phyloP scores from a whole-genome alignment of 495 filamentous ascomycete genomes.

The Chaetomidium leptoderma region DNA sequence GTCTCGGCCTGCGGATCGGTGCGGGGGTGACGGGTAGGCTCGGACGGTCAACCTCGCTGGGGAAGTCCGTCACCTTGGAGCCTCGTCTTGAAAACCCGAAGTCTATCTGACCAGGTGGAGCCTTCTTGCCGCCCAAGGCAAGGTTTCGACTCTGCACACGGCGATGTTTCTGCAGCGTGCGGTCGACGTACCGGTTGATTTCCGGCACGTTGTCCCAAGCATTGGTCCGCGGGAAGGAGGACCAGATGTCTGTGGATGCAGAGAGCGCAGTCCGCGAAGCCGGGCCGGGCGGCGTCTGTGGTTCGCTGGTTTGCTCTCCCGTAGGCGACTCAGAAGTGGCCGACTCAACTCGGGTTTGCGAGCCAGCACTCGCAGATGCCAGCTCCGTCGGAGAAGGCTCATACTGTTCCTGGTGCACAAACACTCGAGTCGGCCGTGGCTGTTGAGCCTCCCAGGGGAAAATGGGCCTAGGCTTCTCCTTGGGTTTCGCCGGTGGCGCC shows the following conservation, averaged over 20 bases:
- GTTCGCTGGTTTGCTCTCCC: slow-evolving; percentile 37
- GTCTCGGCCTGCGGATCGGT: slow-evolving; percentile 52
- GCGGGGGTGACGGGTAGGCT: slow-evolving; percentile 89
- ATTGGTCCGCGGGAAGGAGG: slow-evolving; percentile 61
- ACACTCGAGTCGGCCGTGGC: slow-evolving; percentile 67
- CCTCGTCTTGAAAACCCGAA: slow-evolving; percentile 43
- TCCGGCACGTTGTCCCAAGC: slow-evolving; percentile 84
- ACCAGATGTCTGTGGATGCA: slow-evolving; percentile 55
- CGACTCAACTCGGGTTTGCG: slow-evolving; percentile 27
- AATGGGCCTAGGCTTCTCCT: slow-evolving; percentile 57
- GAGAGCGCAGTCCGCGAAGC: slow-evolving; percentile 36
- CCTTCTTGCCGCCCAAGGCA: slow-evolving; percentile 20
- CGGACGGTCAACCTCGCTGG: slow-evolving; percentile 74
- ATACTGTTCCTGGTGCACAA: slow-evolving; percentile 52
- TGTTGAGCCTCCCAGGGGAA: slow-evolving; percentile 81
- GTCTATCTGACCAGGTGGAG: neutral
- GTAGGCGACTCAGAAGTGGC: slow-evolving; percentile 37
- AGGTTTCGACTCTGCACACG: slow-evolving; percentile 58
- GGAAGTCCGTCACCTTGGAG: slow-evolving; percentile 78
- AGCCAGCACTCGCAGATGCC: slow-evolving; percentile 16
- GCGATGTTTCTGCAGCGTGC: slow-evolving; percentile 58
- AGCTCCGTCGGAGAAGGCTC: slow-evolving; percentile 14
- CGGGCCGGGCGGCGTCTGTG: slow-evolving; percentile 43
- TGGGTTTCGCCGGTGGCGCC: slow-evolving; percentile 52
- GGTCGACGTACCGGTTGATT: slow-evolving; percentile 73